A percentile compares a stretch with the other conserved stretches of the same genome.
phyloP scores from a whole-genome alignment of 805 yeast genomes.

The Kodamaea restingae region DNA sequence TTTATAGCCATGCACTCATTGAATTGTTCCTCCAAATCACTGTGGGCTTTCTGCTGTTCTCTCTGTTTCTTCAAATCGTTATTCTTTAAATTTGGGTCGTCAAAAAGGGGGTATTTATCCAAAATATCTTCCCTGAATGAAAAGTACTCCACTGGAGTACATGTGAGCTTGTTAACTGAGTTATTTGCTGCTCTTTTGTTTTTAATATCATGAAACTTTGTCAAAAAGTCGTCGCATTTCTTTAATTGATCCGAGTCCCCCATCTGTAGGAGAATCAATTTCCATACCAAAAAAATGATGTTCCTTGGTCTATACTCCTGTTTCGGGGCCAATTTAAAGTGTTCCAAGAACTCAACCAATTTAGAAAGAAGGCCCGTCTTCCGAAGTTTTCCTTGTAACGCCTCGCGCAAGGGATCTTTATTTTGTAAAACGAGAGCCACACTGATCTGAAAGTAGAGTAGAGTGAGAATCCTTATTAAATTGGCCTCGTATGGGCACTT shows the following conservation, averaged over 20 bases:
- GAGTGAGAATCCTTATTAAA: slow-evolving; percentile 27
- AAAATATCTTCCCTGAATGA: slow-evolving; percentile 71
- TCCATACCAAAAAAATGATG: slow-evolving; percentile 50
- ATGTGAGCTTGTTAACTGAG: slow-evolving; percentile 33
- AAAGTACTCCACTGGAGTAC: slow-evolving; percentile 83
- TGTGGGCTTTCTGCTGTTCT: neutral
- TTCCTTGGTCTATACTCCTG: slow-evolving; percentile 49
- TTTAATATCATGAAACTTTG: slow-evolving; percentile 35
- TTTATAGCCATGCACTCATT: slow-evolving; percentile 36
- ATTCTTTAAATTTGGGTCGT: slow-evolving; percentile 37
- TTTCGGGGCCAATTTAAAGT: slow-evolving; percentile 58
- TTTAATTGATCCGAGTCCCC: slow-evolving; percentile 49
- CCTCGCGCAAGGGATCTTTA: slow-evolving; percentile 5
- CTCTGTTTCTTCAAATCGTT: slow-evolving; percentile 17
- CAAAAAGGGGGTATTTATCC: slow-evolving; percentile 70
- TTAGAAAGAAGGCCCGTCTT: slow-evolving; percentile 39
- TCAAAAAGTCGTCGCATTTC: slow-evolving; percentile 45
- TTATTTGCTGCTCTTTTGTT: slow-evolving; percentile 20
- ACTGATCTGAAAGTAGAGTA: slow-evolving; percentile 32
- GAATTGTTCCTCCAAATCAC: slow-evolving; percentile 32
- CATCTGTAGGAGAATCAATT: slow-evolving; percentile 53
- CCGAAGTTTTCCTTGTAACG: slow-evolving; percentile 19
- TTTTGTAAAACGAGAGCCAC: slow-evolving; percentile 16
- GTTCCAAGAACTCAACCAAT: slow-evolving; percentile 51
- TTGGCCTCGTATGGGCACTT: slow-evolving; percentile 4